phyloP scores from a whole-genome alignment of 768 basidiomycete species.

The Panaeolus cyanescens region DNA sequence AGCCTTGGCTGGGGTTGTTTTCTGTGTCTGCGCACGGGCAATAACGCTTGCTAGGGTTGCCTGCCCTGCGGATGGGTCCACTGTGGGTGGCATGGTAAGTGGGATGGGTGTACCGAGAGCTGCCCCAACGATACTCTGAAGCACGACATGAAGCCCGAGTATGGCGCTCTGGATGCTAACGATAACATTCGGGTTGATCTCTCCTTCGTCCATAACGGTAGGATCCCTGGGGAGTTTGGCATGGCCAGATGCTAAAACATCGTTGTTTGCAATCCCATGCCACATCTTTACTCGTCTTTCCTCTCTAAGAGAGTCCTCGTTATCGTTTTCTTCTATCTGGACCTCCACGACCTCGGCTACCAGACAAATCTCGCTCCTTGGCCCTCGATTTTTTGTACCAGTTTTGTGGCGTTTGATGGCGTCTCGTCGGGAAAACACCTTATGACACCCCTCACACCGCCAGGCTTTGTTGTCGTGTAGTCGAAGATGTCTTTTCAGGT shows the following conservation, averaged over 20 bases:
- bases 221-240: conserved; percentile 12
- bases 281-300: conserved; percentile 65
- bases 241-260: conserved; percentile 28
- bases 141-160: conserved; percentile 52
- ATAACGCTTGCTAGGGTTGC: conserved; percentile 74
- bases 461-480: conserved; percentile 74
- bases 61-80: conserved; percentile 56
- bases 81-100: conserved; percentile 26
- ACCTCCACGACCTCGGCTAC: conserved; percentile 65
- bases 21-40: conserved; percentile 66
- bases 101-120: conserved; percentile 47
- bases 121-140: conserved; percentile 59
- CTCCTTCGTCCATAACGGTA: conserved; percentile 56
- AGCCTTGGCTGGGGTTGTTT: conserved; percentile 24
- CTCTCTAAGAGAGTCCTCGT: conserved; percentile 50
- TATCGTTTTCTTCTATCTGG: conserved; percentile 44
- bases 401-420: conserved; percentile 81
- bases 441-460: conserved; percentile 73
- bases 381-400: conserved; percentile 50
- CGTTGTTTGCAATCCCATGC: conserved; percentile 56
- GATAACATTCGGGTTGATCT: conserved; percentile 52
- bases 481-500: conserved; percentile 75
- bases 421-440: conserved; percentile 75
- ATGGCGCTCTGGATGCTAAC: conserved; percentile 52
- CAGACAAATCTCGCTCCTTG: conserved; percentile 53